A percentile compares a stretch with the other conserved stretches of the same genome.
Evolutionary conservation across 345 rosid genomes (phyloP).

Genomic region (Reutealis trisperma): DNA sequence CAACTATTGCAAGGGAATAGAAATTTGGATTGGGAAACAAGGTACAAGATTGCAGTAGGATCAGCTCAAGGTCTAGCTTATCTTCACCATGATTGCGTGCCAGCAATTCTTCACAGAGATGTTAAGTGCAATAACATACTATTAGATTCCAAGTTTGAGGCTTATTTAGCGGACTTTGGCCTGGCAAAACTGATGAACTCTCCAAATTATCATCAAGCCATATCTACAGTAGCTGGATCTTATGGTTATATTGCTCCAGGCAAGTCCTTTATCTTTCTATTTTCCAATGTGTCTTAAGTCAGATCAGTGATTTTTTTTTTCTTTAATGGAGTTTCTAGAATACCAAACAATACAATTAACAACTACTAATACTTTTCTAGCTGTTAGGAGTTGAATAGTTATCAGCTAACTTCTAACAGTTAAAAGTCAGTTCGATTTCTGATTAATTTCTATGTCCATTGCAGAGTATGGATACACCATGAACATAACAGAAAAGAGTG

Average conservation of each 20-base stretch:
- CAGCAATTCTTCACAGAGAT: slow-evolving; percentile 86
- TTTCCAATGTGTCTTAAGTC: neutral
- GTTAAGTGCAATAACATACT: slow-evolving; percentile 93
- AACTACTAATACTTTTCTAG: too few species aligned
- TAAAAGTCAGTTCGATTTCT: neutral
- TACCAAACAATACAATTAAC: too few species aligned
- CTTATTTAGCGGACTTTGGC: slow-evolving; percentile 89
- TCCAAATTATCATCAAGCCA: slow-evolving; percentile 68
- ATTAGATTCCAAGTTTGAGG: slow-evolving; percentile 76
- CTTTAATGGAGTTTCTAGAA: neutral
- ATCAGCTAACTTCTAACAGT: too few species aligned
- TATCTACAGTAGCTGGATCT: slow-evolving; percentile 91
- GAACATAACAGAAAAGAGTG: slow-evolving; percentile 97
- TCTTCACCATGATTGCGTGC: slow-evolving; percentile 91
- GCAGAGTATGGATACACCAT: slow-evolving; percentile 94
- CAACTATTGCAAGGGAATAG: slow-evolving; percentile 70
- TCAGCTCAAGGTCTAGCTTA: slow-evolving; percentile 93
- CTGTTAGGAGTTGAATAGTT: too few species aligned
- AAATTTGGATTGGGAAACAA: slow-evolving; percentile 83
- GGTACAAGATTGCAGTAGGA: slow-evolving; percentile 89
- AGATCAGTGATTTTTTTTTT: neutral
- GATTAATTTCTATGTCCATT: slow-evolving; percentile 19
- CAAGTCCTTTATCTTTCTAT: slow-evolving; percentile 21
- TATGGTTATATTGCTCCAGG: slow-evolving; percentile 98
- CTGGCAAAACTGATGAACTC: slow-evolving; percentile 84